Evolutionary conservation across 257 asterid genomes (phyloP).

Genomic region (Rubia yunnanensis): DNA sequence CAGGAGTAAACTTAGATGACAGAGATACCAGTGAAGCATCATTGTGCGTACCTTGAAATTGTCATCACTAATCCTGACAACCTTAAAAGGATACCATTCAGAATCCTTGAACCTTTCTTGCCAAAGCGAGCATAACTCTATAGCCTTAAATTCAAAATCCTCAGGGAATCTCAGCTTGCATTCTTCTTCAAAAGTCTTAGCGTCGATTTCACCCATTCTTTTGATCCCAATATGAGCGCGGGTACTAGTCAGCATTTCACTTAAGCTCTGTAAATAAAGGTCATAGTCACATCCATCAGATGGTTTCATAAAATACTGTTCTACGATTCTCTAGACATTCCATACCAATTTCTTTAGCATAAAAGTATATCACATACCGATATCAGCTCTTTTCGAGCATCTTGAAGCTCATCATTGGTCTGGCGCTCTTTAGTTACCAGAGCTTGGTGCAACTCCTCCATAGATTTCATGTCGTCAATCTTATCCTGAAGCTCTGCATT

Average conservation of each 20-base stretch:
- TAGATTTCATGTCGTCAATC: conserved; percentile 24
- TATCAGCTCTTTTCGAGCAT: conserved; percentile 24
- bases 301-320: neutral
- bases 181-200: conserved; percentile 39
- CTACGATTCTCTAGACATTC: neutral
- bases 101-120: conserved; percentile 51
- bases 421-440: conserved; percentile 26
- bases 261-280: conserved; percentile 30
- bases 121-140: conserved; percentile 55
- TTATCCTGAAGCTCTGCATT: conserved; percentile 23
- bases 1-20: neutral
- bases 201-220: conserved; percentile 71
- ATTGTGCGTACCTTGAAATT: conserved; percentile 27
- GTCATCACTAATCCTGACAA: conserved; percentile 31
- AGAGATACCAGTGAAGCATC: neutral
- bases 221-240: conserved; percentile 57
- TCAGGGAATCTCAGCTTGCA: conserved; percentile 41
- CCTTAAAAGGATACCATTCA: conserved; percentile 63
- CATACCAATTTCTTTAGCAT: too few species aligned
- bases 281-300: neutral
- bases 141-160: conserved; percentile 53
- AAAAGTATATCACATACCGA: conserved; percentile 10
- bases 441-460: conserved; percentile 17
- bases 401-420: conserved; percentile 32
- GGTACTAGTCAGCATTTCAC: conserved; percentile 31